phyloP scores from a whole-genome alignment of 2,329 filamentous ascomycete genomes.

The Trichoderma citrinoviride region DNA sequence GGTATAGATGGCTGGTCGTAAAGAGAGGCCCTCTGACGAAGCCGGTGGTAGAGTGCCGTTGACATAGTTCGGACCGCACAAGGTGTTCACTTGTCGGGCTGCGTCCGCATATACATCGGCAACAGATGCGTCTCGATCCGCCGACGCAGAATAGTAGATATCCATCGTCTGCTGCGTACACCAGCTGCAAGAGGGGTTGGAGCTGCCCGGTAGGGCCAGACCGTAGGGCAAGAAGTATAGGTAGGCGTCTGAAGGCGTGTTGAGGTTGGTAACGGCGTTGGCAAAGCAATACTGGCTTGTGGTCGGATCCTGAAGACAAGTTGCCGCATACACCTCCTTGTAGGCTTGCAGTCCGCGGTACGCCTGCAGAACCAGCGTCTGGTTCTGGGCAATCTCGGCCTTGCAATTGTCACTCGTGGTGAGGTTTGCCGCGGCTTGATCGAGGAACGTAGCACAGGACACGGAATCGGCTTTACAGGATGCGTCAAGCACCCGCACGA shows the following conservation, averaged over 20 bases:
- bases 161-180: constrained; percentile 81
- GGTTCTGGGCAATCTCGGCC: constrained; percentile 63
- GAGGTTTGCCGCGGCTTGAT: constrained; percentile 63
- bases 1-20: constrained; percentile 25
- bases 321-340: constrained; percentile 71
- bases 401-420: constrained; percentile 64
- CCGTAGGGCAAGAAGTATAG: constrained; percentile 86
- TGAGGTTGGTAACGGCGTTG: constrained; percentile 74
- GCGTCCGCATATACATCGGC: constrained; percentile 67
- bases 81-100: constrained; percentile 68
- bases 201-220: constrained; percentile 61
- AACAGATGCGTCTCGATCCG: constrained; percentile 64
- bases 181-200: constrained; percentile 69
- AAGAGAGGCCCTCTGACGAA: constrained; percentile 24
- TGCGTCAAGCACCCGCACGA: constrained; percentile 75
- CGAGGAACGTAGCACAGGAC: constrained; percentile 65
- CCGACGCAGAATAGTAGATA: constrained; percentile 69
- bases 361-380: constrained; percentile 69
- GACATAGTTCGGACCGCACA: constrained; percentile 58
- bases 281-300: constrained; percentile 76
- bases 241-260: constrained; percentile 69
- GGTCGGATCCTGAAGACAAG: constrained; percentile 68
- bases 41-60: constrained; percentile 52
- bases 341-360: constrained; percentile 77
- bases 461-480: constrained; percentile 68